A percentile compares a stretch with the other conserved stretches of the same genome.
phyloP scores from a whole-genome alignment of 176 grass and related monocot genomes.

The Typha latifolia region DNA sequence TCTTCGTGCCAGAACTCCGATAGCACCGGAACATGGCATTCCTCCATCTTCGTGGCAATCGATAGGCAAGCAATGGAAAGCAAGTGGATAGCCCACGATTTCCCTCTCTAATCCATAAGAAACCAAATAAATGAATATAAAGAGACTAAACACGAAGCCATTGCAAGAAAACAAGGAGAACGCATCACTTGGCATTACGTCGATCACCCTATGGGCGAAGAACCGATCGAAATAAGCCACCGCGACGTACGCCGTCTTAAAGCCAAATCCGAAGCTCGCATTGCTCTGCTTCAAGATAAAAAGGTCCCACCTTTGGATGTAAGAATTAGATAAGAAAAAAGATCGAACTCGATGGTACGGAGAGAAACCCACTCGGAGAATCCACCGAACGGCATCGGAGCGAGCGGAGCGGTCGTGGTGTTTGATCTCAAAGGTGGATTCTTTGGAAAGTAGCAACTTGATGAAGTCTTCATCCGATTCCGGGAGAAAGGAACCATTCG shows the following conservation, averaged over 20 bases:
- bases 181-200: conserved; percentile 24
- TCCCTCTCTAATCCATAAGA: conserved; percentile 31
- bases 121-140: conserved; percentile 5
- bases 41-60: conserved; percentile 86
- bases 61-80: conserved; percentile 75
- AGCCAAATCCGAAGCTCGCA: conserved; percentile 37
- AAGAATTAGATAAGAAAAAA: neutral
- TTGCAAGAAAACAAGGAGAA: neutral
- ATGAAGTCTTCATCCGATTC: conserved; percentile 58
- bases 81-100: conserved; percentile 61
- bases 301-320: neutral
- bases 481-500: conserved; percentile 1
- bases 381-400: conserved; percentile 53
- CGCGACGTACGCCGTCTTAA: conserved; percentile 68
- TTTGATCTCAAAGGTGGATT: conserved; percentile 8
- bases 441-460: conserved; percentile 58
- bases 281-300: conserved; percentile 32
- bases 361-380: conserved; percentile 35
- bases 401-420: conserved; percentile 12
- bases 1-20: conserved; percentile 42
- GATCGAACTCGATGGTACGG: neutral
- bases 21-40: conserved; percentile 35
- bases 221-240: conserved; percentile 87
- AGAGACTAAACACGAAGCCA: conserved; percentile 9
- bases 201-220: conserved; percentile 34